Evolutionary conservation across 192 early-diverging fungal genomes (phyloP).

Genomic region (Rhizophagus prolifer): DNA sequence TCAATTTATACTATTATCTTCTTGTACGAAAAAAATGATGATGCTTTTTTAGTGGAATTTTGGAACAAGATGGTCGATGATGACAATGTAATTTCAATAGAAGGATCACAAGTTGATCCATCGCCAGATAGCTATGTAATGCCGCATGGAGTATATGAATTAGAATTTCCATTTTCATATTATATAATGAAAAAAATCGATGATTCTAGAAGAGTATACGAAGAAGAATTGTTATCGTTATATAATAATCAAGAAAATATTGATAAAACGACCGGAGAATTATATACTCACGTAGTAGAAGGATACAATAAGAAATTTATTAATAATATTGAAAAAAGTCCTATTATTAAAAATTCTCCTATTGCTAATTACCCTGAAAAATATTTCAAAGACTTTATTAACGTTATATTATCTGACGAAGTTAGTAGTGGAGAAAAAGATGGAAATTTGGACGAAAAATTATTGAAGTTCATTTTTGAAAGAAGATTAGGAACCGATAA

Average conservation of each 20-base stretch:
- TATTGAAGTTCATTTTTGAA: slow-evolving; percentile 22
- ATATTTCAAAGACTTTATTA: slow-evolving; percentile 28
- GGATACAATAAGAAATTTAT: slow-evolving; percentile 2
- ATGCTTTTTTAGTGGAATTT: slow-evolving; percentile 9
- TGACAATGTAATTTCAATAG: slow-evolving; percentile 20
- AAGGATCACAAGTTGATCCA: not conserved
- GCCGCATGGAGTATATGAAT: not conserved
- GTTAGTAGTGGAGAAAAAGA: not conserved
- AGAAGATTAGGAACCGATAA: slow-evolving; percentile 7
- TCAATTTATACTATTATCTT: not conserved
- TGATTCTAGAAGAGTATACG: not conserved
- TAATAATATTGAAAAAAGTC: not conserved
- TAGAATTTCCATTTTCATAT: slow-evolving; percentile 26
- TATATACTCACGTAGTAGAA: not conserved
- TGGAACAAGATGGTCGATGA: slow-evolving; percentile 17
- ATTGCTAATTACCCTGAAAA: not conserved
- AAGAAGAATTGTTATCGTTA: slow-evolving; percentile 3
- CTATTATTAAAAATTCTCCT: slow-evolving; percentile 5
- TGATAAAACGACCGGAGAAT: slow-evolving; percentile 12
- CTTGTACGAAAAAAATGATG: not conserved
- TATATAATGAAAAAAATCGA: slow-evolving; percentile 28
- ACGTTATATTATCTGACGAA: slow-evolving; percentile 5
- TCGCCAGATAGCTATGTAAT: slow-evolving; percentile 23
- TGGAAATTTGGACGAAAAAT: not conserved
- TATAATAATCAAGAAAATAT: slow-evolving; percentile 22